phyloP scores from a whole-genome alignment of 2,329 filamentous ascomycete genomes.

The Monilinia fructigena region DNA sequence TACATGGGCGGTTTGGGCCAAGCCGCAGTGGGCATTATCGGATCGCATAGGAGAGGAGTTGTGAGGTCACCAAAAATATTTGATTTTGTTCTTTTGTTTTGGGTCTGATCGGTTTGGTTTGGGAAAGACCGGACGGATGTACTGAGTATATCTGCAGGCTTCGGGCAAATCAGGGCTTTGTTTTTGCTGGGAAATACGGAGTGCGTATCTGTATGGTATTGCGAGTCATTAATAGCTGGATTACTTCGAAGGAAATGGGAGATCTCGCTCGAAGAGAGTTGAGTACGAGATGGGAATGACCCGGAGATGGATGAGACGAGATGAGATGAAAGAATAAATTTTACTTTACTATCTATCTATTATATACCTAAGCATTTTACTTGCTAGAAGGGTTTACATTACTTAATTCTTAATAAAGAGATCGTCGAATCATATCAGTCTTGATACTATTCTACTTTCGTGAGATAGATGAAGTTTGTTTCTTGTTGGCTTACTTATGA shows the following conservation, averaged over 20 bases:
- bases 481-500: neutral
- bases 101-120: constrained; percentile 7
- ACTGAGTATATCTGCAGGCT: constrained; percentile 6
- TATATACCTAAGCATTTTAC: neutral
- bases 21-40: constrained; percentile 12
- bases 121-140: neutral
- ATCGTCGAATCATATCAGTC: neutral
- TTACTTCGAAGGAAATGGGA: constrained; percentile 1
- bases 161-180: constrained; percentile 5
- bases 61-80: constrained; percentile 11
- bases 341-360: constrained; percentile 11
- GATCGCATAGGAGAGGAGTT: constrained; percentile 20
- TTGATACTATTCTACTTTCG: neutral
- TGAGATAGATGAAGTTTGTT: neutral
- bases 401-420: constrained; percentile 19
- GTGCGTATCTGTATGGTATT: constrained; percentile 14
- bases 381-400: neutral
- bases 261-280: constrained; percentile 2
- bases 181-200: constrained; percentile 12
- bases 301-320: constrained; percentile 13
- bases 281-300: constrained; percentile 15
- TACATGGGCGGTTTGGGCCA: constrained; percentile 6
- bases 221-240: constrained; percentile 14
- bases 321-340: constrained; percentile 18
- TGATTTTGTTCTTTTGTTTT: constrained; percentile 11